Evolutionary conservation across 257 asterid genomes (phyloP), one percentile per base, ranked within the genome.

Genomic region (Galeopsis tetrahit): DNA sequence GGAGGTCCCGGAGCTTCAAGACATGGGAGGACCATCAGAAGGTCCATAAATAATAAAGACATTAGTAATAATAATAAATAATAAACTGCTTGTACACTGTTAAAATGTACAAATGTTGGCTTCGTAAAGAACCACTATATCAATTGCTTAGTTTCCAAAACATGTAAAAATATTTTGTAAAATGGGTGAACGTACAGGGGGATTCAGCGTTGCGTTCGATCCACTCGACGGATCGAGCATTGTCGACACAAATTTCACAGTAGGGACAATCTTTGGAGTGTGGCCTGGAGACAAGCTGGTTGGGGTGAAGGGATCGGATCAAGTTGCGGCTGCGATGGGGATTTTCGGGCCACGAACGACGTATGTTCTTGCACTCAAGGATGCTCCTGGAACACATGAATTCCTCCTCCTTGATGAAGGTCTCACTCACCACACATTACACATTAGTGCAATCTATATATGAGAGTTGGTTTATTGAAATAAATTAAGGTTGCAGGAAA

Each of bases 301-400:
- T 0, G 97, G 98, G 3, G 88, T 95, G 10, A 88, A 91, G 0
- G 98, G 99, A 42, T 79, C 83, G 53, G 90, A 92, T 4, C 99
- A 95, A 81, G 99, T 83, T 56, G 99, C 99, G 62, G 92, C 99
- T 31, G 99, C 99, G n/a, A 95, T 95, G 99, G 99, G 99, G 33
- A 95, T 95, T 66, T 95, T 79, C 33, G 99, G 99, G 48, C 98
- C 99, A 1, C 81, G 98, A 56, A 90, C 99, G 2, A 95, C 98
- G 0, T 95, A 95, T 55, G 98, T 90, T 79, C 91, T 95, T 71
- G 98, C 99, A 17, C 91, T 95, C 64, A 92, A 95, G 78, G 98
- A 95, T 74, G 52, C 55, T 17, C 98, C 99, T 0, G 99, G 98
- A 4, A 88, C 99, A 33, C 98, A 95, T 58, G 99, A 95, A 62